Evolutionary conservation across 2,329 filamentous ascomycete species (phyloP).

Genomic region (Mycosphaerelloides madeirae): DNA sequence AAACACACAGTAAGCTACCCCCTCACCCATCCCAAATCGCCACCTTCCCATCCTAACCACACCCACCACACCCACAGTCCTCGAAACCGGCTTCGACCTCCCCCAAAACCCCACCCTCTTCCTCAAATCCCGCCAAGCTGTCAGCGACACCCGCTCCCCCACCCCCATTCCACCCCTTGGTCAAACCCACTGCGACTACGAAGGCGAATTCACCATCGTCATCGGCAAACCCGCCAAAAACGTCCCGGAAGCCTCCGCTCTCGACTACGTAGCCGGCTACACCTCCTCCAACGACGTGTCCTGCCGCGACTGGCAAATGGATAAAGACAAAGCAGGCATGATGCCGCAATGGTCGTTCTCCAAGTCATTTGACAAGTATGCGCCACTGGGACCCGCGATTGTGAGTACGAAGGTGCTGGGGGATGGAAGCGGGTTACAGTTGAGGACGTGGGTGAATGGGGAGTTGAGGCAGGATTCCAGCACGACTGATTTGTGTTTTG

Average conservation of each 20-base stretch:
- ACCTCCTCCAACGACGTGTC: constrained; percentile 74
- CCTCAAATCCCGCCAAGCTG: constrained; percentile 64
- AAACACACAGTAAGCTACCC: constrained; percentile 44
- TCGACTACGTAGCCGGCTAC: constrained; percentile 72
- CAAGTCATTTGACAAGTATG: constrained; percentile 57
- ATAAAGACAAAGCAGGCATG: constrained; percentile 40
- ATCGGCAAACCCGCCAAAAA: constrained; percentile 64
- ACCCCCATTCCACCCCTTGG: constrained; percentile 63
- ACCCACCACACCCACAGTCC: constrained; percentile 18
- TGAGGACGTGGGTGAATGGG: constrained; percentile 49
- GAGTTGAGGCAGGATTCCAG: constrained; percentile 42
- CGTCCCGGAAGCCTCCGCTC: constrained; percentile 58
- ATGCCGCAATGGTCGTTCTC: constrained; percentile 56
- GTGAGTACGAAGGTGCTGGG: constrained; percentile 41
- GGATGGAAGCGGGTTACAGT: constrained; percentile 40
- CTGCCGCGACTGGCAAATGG: constrained; percentile 60
- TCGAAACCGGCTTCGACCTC: constrained; percentile 57
- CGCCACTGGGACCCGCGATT: constrained; percentile 50
- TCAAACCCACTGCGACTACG: constrained; percentile 68
- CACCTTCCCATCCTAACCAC: background rate
- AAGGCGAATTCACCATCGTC: constrained; percentile 71
- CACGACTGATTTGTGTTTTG: constrained; percentile 45
- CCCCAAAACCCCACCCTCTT: constrained; percentile 70
- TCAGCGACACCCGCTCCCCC: constrained; percentile 60
- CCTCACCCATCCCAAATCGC: background rate